Conservation (phyloP, 2,329 filamentous ascomycete species). For the Exophiala sideris region DNA sequence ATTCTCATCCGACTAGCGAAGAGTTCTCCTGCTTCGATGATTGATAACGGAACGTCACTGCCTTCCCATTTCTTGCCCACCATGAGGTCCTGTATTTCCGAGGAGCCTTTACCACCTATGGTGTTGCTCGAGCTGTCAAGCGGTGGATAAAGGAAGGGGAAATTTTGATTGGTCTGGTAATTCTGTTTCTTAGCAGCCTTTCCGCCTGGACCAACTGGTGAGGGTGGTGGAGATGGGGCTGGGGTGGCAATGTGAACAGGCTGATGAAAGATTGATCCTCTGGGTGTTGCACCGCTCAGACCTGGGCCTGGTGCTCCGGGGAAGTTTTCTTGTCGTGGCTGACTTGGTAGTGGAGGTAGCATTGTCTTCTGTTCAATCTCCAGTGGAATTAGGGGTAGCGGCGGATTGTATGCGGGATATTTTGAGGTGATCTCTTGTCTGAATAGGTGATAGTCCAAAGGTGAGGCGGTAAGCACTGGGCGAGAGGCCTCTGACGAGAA, state of each 20-base stretch:
- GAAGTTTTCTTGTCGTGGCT: constrained; percentile 61
- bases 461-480: constrained; percentile 76
- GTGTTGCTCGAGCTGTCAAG: constrained; percentile 84
- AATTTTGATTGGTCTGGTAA: constrained; percentile 98
- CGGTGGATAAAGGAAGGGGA: constrained; percentile 95
- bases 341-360: constrained; percentile 76
- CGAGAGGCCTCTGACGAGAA: constrained; percentile 60
- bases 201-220: constrained; percentile 74
- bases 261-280: constrained; percentile 80
- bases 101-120: constrained; percentile 81
- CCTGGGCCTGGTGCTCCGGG: constrained; percentile 45
- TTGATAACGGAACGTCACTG: constrained; percentile 90
- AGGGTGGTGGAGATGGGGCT: constrained; percentile 90
- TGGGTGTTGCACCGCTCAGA: constrained; percentile 32
- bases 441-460: constrained; percentile 93
- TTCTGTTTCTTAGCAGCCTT: constrained; percentile 98
- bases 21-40: constrained; percentile 87
- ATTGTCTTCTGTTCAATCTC: constrained; percentile 90
- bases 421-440: constrained; percentile 96
- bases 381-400: constrained; percentile 74
- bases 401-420: constrained; percentile 93
- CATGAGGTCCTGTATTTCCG: constrained; percentile 72
- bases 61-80: constrained; percentile 88
- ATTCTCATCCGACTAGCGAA: constrained; percentile 89
- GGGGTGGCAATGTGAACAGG: constrained; percentile 98